Base-by-base conservation (phyloP, 345 rosid genomes). In the Populus nigra region DNA sequence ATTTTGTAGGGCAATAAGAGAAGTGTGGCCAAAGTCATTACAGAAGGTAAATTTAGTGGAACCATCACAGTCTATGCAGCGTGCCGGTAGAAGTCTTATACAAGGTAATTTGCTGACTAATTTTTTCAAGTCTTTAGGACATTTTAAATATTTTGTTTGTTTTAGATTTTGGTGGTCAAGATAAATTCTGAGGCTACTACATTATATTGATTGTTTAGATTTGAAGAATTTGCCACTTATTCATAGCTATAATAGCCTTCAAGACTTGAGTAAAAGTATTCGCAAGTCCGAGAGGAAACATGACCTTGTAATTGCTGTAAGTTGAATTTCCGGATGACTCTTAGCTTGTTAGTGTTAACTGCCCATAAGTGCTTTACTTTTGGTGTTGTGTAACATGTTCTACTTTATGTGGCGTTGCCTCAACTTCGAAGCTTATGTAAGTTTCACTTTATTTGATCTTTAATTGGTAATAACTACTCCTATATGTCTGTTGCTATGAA, bases 11-110 rank as follows among this genome's bases (percentile, higher is more conserved):
- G 98, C 99, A 11, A 77, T 86, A 81, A 81, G 86, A 70, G 97
- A 96, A 87, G 97, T 92, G 78, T 96, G 98, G 98, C 97, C 99
- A 53, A 80, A 86, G 75, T 89, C 93, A 43, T 59, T 88, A 66
- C 86, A 89, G 86, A 90, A 89, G 82, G 82, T 92, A 22, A 91
- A 94, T 80, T 53, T 93, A 73, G 93, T 96, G 76, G 99, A 96
- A 85, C 98, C 99, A 47, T 96, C 98, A 16, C 98, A 90, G 62
- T 93, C 97, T 0, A 96, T 96, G 99, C 97, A 92, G 87, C 93
- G 95, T 57, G 97, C 98, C 11, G 97, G 98, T 72, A 88, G 86
- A 77, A 86, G 85, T 84, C 97, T 94, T 75, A 84, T 90, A 55
- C 94, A 92, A 73, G 92, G 97, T 96, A 77, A 74, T 63, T 27